Evolutionary conservation across 257 asterid genomes (phyloP), one percentile per base, ranked within the genome.

Genomic region (Nicotiana otophora): DNA sequence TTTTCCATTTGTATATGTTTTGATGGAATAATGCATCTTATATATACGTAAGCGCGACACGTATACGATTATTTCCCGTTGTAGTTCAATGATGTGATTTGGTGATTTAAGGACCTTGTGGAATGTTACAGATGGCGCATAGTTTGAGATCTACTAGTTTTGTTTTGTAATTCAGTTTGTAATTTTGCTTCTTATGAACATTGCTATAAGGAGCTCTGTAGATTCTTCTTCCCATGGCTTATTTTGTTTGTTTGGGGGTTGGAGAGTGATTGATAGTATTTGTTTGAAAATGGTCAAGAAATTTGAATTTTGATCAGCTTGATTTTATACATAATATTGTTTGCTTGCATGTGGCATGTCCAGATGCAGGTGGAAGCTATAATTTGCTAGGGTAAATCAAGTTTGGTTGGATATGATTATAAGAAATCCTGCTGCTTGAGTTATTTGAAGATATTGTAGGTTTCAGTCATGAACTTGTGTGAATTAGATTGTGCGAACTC

Each of bases 101-200:
- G 64, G 58, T 11, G 58, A 15, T 53, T 53, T 53, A 14, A 53
- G 67, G 26, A 78, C 34, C 28, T 74, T 17, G 84, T 67, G 89
- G 82, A 85, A 83, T 72, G 81, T 65, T 62, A 61, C 81, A 79
- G 82, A 81, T 81, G 68, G 81, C 74, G 83, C 81, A 58, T 85
- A 57, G 84, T 79, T 63, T 82, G 88, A 86, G 93, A 87, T 88
- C 87, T 80, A 88, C 86, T 85, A 84, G 89, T 76, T 69, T 80
- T 70, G 51, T 87, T 80, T 65, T 81, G 84, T 80, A 19, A 77
- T 83, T 60, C 74, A 84, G 84, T 85, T 83, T 84, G 84, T 85
- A 70, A 42, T 87, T 74, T 7, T 55, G 80, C 46, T 51, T 75
- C 28, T 51, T 51, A 28, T 51, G 17, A 28, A 75, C 63, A 75